Evolutionary conservation across 2,329 filamentous ascomycete genomes (phyloP).

Genomic region (Cladosporium sp.): DNA sequence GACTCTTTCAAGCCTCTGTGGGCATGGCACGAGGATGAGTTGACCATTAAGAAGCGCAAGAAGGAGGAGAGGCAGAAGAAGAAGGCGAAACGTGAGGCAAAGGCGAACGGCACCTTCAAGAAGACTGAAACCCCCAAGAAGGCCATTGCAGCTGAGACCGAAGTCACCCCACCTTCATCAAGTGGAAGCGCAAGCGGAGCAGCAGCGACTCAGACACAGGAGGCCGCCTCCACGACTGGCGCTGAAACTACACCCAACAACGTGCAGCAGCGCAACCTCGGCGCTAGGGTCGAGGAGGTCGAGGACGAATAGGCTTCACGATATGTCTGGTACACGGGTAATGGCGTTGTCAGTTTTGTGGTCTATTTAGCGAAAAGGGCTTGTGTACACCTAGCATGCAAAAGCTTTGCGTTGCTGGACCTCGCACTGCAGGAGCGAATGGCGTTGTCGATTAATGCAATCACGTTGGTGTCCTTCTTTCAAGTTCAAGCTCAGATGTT

Average conservation of each 20-base stretch:
- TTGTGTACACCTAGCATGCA: conserved; percentile 8
- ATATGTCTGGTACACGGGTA: background rate
- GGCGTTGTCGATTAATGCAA: conserved; percentile 4
- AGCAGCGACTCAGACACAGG: conserved; percentile 22
- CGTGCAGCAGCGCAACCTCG: conserved; percentile 32
- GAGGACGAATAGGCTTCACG: conserved; percentile 29
- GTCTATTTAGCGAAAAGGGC: conserved; percentile 8
- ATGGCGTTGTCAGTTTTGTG: conserved; percentile 4
- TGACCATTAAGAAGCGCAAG: conserved; percentile 42
- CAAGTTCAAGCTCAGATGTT: background rate
- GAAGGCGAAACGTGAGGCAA: conserved; percentile 36
- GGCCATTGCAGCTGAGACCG: conserved; percentile 19
- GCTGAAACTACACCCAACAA: conserved; percentile 25
- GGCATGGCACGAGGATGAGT: conserved; percentile 78
- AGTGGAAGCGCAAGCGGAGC: conserved; percentile 12
- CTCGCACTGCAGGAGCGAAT: conserved; percentile 8
- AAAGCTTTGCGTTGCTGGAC: conserved; percentile 4
- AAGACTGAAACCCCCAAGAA: conserved; percentile 25
- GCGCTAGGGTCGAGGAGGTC: conserved; percentile 36
- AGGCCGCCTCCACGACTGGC: conserved; percentile 29
- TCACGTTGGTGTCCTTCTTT: background rate
- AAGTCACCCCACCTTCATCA: background rate
- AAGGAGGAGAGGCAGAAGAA: conserved; percentile 39
- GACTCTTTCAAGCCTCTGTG: conserved; percentile 95
- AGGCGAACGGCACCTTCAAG: conserved; percentile 30